A percentile compares a stretch with the other conserved stretches of the same genome.
Conservation (phyloP, 352 stramenopile species). For the Phytophthora sp. region DNA sequence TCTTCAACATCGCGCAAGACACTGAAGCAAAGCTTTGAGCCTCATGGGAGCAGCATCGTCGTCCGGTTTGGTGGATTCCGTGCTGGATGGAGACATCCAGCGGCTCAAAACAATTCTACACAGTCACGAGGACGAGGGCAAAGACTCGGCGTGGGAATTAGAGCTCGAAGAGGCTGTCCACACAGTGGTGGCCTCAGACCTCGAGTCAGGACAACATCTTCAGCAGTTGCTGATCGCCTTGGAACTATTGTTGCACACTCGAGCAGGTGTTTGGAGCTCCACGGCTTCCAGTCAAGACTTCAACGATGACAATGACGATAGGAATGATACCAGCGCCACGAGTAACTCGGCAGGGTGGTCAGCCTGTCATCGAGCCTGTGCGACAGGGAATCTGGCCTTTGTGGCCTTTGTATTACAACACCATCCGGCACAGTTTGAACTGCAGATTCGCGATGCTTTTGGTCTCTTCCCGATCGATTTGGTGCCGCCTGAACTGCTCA, state of each 20-base stretch:
- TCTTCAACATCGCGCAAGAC: conserved; percentile 6
- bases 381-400: conserved; percentile 65
- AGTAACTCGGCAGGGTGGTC: conserved; percentile 55
- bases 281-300: conserved; percentile 17
- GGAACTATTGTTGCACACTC: conserved; percentile 55
- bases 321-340: conserved; percentile 12
- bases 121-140: conserved; percentile 11
- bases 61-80: conserved; percentile 50
- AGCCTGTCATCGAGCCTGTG: conserved; percentile 59
- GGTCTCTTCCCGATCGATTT: conserved; percentile 63
- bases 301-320: conserved; percentile 7
- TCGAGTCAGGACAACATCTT: conserved; percentile 60
- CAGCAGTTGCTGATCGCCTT: conserved; percentile 71
- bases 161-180: conserved; percentile 66
- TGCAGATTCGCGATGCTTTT: conserved; percentile 53
- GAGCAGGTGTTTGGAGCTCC: conserved; percentile 41
- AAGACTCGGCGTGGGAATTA: conserved; percentile 22
- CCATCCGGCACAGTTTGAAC: conserved; percentile 34
- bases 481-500: conserved; percentile 56
- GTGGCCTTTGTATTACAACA: conserved; percentile 57
- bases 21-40: background rate
- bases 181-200: conserved; percentile 59
- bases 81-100: conserved; percentile 60
- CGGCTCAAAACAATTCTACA: conserved; percentile 50
- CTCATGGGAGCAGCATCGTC: conserved; percentile 29